Conservation (phyloP, 306 rosid species). For the peach (Prunus persica) region Prunus_persica_NCBIv2 NC_034016.1:3924501-3925000, state of each 20-base stretch:
- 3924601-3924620: not conserved
- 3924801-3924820: slow-evolving; percentile 44
- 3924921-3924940: slow-evolving; percentile 42
- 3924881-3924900: slow-evolving; percentile 34
- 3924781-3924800: slow-evolving; percentile 44
- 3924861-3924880: slow-evolving; percentile 41
- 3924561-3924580: not conserved
- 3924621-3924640: not conserved
- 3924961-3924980: slow-evolving; percentile 40
- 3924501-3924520: slow-evolving; percentile 4
- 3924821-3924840: slow-evolving; percentile 25
- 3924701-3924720: slow-evolving; percentile 69
- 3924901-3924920: slow-evolving; percentile 47
- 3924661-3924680: slow-evolving; percentile 36
- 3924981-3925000: not conserved
- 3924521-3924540: slow-evolving; percentile 1
- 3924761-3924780: slow-evolving; percentile 25
- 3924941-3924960: slow-evolving; percentile 21
- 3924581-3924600: not conserved
- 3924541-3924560: slow-evolving; percentile 1
- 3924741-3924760: slow-evolving; percentile 31
- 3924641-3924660: slow-evolving; percentile 9
- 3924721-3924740: slow-evolving; percentile 51
- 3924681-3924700: slow-evolving; percentile 24
- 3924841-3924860: slow-evolving; percentile 31